Base-by-base conservation (phyloP, 2,329 filamentous ascomycete genomes). In the Sclerotiophoma versabilis region DNA sequence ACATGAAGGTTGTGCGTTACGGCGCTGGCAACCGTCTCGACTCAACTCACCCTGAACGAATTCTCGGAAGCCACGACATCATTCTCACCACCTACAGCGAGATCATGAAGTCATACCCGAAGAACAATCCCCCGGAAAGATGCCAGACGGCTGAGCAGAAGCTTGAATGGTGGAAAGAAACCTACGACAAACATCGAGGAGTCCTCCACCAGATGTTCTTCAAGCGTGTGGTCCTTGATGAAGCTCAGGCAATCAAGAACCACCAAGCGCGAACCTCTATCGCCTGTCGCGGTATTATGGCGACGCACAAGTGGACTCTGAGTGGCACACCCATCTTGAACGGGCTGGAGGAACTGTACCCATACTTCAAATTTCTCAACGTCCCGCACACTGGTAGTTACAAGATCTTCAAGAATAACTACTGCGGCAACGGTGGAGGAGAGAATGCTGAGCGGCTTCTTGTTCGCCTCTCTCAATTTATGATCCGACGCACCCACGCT, bases 221-320 rank as follows among this genome's bases (percentile, higher is more conserved):
- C 74, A 78, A 82, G 33, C 72, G 85, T 1, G 55, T 87, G 3
- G 77, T 87, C 1, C 70, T 87, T 0, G 84, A 87, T 38, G 84
- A 87, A 60, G 83, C 80, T 0, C 84, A 86, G 43, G 62, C 61
- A 0, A 84, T 87, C 55, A 86, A 85, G 56, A 86, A 84, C 25
- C 69, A 77, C 5, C 50, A 50, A 0, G 61, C 66, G 1, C 67
- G 71, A 4, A 82, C 78, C 0, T 79, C 76, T 0, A 65, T 80
- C 29, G 80, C 80, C 3, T 82, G 79, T 54, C 75, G 77, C 2
- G 74, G 68, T 1, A 57, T 81, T 2, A 71, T 71, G 42, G 73
- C 75, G 0, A 43, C 66, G 0, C 72, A 78, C 53, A 68, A 70
- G 20, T 81, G 79, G 78, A 74, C 76, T 1, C 59, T 81, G 5